Base-by-base conservation (phyloP, 768 basidiomycete species). In the Chlorophyllum brunneum region DNA sequence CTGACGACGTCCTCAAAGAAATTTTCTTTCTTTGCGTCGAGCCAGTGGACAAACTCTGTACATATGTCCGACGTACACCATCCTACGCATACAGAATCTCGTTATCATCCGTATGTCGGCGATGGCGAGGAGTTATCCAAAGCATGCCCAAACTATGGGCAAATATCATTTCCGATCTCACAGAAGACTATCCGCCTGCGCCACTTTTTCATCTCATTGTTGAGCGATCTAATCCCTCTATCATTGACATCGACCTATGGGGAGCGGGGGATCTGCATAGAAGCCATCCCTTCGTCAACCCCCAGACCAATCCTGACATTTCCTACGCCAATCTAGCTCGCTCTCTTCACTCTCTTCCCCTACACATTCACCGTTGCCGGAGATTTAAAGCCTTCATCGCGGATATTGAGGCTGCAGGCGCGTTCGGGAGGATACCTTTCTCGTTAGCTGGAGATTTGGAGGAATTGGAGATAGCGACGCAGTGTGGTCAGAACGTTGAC, bases 1-100 rank as follows among this genome's bases (percentile, higher is more conserved):
- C 48, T 20, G 48, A 49, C 15, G 48, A 49, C 38, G 38, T 52
- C 11, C 51, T 52, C 18, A 18, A 44, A 41, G 51, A 44, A 18
- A 44, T 52, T 15, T 38, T 52, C 42, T 11, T 44, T 18, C 42
- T 43, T 20, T 38, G 22, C 10, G n/a, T 44, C 18, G 23, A 26
- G 7, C 16, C 16, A 11, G 9, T 27, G 15, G 51, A 52, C 33
- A 18, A 37, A 10, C 6, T 10, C 15, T 31, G 16, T 9, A 24
- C 40, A 2, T 37, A 26, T 11, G 11, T 13, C 16, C 42, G 16
- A 1, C 43, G 33, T 20, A 44, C 41, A 13, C 50, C 50, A 34
- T 43, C 34, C 5, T 52, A 52, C 22, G 26, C 24, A 6, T 43
- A 27, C 34, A 44, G 51, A 44, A 27, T 52, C 18, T 27, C 13